Conservation (phyloP, 2,329 filamentous ascomycete genomes). For the Aspergillus niger region DNA sequence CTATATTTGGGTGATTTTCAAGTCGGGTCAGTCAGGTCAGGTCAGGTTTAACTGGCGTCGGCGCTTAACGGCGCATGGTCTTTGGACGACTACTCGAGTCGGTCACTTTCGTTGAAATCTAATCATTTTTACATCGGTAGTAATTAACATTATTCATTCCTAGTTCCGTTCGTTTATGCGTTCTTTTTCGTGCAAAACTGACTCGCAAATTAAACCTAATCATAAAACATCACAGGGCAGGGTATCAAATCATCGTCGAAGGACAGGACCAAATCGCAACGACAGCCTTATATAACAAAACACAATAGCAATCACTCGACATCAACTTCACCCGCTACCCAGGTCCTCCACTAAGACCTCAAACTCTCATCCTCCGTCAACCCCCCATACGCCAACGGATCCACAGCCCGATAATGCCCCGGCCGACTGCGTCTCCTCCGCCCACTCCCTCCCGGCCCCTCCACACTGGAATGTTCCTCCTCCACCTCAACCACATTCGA, state of each 20-base stretch:
- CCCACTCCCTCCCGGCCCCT: conserved; percentile 27
- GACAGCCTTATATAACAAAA: neutral
- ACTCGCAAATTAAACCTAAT: conserved; percentile 4
- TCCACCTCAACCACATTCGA: conserved; percentile 60
- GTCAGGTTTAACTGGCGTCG: neutral
- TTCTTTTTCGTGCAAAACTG: neutral
- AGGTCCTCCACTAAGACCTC: neutral
- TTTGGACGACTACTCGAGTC: neutral
- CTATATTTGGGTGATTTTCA: conserved; percentile 1
- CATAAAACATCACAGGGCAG: neutral
- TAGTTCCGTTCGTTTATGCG: neutral
- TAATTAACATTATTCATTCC: neutral
- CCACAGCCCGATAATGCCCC: conserved; percentile 51
- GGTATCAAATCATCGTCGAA: conserved; percentile 6
- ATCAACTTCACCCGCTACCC: neutral
- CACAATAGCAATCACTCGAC: neutral
- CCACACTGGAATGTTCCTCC: conserved; percentile 53
- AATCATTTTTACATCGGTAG: neutral
- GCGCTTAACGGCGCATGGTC: conserved; percentile 1
- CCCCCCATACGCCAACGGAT: conserved; percentile 44
- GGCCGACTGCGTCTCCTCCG: conserved; percentile 40
- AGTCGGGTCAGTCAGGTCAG: neutral
- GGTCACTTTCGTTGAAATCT: neutral
- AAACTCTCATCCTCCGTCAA: conserved; percentile 14
- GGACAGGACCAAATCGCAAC: neutral